Evolutionary conservation across 1,284 basidiomycete species (phyloP).

Genomic region (Boletus holoroseus): DNA sequence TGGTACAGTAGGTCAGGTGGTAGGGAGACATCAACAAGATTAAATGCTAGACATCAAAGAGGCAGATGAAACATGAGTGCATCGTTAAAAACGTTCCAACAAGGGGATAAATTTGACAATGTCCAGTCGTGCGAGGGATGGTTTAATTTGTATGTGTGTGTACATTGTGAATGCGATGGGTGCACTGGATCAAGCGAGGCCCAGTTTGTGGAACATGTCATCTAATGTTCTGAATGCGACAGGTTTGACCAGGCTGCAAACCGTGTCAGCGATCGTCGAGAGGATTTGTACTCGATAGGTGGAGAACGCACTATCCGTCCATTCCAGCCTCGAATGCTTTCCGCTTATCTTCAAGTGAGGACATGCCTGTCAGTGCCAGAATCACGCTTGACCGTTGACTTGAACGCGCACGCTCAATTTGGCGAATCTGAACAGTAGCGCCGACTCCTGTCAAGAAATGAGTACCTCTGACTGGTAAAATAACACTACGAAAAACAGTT

Average conservation of each 20-base stretch:
- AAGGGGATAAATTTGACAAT: slow-evolving; percentile 6
- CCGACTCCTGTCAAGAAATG: slow-evolving; percentile 53
- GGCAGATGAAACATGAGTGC: not conserved
- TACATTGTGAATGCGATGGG: slow-evolving; percentile 17
- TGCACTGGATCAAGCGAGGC: slow-evolving; percentile 43
- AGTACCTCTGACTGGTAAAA: not conserved
- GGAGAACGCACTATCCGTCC: slow-evolving; percentile 81
- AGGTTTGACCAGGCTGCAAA: slow-evolving; percentile 77
- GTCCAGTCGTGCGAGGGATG: slow-evolving; percentile 15
- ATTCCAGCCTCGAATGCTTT: slow-evolving; percentile 89
- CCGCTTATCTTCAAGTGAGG: slow-evolving; percentile 87
- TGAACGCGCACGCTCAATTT: slow-evolving; percentile 59
- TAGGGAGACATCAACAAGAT: not conserved
- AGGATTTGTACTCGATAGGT: not conserved
- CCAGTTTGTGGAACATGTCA: slow-evolving; percentile 75
- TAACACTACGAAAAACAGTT: not conserved
- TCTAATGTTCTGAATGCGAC: slow-evolving; percentile 88
- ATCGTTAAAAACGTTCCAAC: slow-evolving; percentile 10
- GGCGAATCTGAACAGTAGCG: slow-evolving; percentile 79
- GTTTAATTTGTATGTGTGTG: slow-evolving; percentile 1
- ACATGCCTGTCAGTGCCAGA: slow-evolving; percentile 88
- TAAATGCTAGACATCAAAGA: slow-evolving; percentile 2
- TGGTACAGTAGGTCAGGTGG: slow-evolving; percentile 13
- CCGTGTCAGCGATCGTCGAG: slow-evolving; percentile 1
- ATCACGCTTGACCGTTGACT: slow-evolving; percentile 53